Percentiles rank a stretch among this genome's conserved stretches.
phyloP scores from a whole-genome alignment of 73 alveolate genomes.

The Uronychia binucleata region DNA sequence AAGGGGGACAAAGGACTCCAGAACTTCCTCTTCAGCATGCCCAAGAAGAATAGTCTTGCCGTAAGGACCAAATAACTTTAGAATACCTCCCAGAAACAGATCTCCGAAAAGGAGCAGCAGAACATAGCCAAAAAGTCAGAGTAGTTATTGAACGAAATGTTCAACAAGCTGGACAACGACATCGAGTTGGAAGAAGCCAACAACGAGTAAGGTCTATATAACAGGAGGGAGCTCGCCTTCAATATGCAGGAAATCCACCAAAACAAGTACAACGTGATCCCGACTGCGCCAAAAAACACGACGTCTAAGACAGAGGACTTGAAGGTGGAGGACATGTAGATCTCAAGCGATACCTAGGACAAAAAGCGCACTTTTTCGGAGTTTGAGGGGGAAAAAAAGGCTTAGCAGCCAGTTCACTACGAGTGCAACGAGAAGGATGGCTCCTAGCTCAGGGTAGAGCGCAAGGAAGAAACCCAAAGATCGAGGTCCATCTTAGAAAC shows the following conservation, averaged over 20 bases:
- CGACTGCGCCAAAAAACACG: neutral
- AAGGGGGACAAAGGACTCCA: neutral
- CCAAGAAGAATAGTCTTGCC: neutral
- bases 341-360: too few relatives aligned
- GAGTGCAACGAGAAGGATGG: neutral
- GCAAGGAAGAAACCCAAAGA: neutral
- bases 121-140: slow-evolving; percentile 17
- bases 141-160: slow-evolving; percentile 35
- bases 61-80: neutral
- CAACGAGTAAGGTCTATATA: neutral
- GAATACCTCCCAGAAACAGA: neutral
- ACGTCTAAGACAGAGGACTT: neutral
- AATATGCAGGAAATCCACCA: slow-evolving; percentile 24
- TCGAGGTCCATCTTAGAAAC: neutral
- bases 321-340: neutral
- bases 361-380: too few relatives aligned
- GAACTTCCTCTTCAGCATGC: neutral
- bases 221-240: slow-evolving; percentile 12
- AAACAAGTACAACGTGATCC: slow-evolving; percentile 24
- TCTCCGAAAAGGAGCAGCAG: neutral
- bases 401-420: neutral
- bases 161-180: slow-evolving; percentile 39
- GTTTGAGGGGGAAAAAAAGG: neutral
- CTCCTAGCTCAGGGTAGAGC: neutral
- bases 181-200: slow-evolving; percentile 50